Percentiles rank a stretch among this genome's conserved stretches.
phyloP scores from a whole-genome alignment of 2,329 filamentous ascomycete genomes.

The Thermoascus crustaceus region DNA sequence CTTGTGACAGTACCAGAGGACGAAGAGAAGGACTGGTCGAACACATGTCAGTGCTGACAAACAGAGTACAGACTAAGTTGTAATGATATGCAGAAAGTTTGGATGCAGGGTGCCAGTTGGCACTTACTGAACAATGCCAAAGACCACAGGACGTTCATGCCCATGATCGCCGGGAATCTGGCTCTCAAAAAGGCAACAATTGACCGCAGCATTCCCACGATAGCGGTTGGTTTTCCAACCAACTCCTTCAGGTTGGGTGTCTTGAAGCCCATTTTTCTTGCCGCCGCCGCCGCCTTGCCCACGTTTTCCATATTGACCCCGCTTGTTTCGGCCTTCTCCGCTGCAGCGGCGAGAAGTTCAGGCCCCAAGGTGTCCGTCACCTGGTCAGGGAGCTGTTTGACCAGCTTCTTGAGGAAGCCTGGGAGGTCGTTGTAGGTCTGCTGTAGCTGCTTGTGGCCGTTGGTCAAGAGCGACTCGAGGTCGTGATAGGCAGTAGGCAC shows the following conservation, averaged over 20 bases:
- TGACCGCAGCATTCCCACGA: slow-evolving; percentile 76
- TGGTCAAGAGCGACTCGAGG: slow-evolving; percentile 60
- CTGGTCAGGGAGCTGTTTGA: slow-evolving; percentile 75
- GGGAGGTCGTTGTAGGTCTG: slow-evolving; percentile 62
- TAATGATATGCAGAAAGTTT: not conserved
- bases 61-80: not conserved
- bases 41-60: slow-evolving; percentile 1
- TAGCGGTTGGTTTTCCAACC: slow-evolving; percentile 76
- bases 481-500: slow-evolving; percentile 91
- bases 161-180: slow-evolving; percentile 82
- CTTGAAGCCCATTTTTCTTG: slow-evolving; percentile 57
- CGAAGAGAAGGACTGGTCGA: slow-evolving; percentile 70
- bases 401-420: slow-evolving; percentile 71
- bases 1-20: slow-evolving; percentile 98
- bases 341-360: slow-evolving; percentile 70
- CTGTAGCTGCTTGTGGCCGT: slow-evolving; percentile 56
- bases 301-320: slow-evolving; percentile 51
- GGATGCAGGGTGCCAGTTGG: slow-evolving; percentile 4
- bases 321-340: slow-evolving; percentile 55
- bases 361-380: slow-evolving; percentile 68
- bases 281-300: slow-evolving; percentile 46
- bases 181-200: slow-evolving; percentile 83
- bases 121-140: slow-evolving; percentile 75
- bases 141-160: slow-evolving; percentile 86
- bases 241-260: slow-evolving; percentile 69